Percentiles rank a stretch among this genome's conserved stretches.
Conservation (phyloP, 164 flowering plant species). For the Stephania yunnanensis region DNA sequence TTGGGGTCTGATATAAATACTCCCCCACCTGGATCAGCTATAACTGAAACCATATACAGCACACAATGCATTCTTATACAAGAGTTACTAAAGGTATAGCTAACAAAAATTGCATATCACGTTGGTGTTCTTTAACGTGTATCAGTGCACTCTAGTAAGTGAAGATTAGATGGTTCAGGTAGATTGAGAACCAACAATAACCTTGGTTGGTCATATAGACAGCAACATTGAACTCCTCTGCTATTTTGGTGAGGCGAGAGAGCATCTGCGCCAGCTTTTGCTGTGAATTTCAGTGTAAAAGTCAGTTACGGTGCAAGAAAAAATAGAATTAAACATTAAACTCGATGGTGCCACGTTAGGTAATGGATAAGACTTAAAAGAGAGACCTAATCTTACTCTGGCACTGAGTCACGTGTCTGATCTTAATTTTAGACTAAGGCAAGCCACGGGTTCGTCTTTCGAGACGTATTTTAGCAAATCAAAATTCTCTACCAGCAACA, state of each 20-base stretch:
- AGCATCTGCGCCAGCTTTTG: slow-evolving; percentile 99
- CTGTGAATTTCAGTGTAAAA: slow-evolving; percentile 35
- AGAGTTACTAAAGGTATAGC: neutral
- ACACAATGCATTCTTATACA: neutral
- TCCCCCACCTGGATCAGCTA: slow-evolving; percentile 96
- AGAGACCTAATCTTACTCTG: neutral
- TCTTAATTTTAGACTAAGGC: no score
- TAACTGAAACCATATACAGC: slow-evolving; percentile 46
- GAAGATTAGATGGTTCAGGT: no score
- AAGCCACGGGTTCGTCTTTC: no score
- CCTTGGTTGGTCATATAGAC: slow-evolving; percentile 99
- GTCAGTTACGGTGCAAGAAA: neutral
- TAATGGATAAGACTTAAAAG: neutral
- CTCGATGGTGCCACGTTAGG: neutral
- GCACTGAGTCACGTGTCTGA: neutral
- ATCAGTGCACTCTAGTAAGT: no score
- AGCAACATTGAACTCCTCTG: slow-evolving; percentile 96
- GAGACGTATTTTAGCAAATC: no score
- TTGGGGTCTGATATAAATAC: slow-evolving; percentile 91
- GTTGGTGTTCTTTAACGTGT: no score
- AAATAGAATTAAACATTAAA: neutral
- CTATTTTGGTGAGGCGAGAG: slow-evolving; percentile 79
- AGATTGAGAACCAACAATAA: slow-evolving; percentile 12
- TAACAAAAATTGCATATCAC: no score
- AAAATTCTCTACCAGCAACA: no score